Conservation (phyloP, 192 early-diverging fungal species). For the Coemansia sp. region DNA sequence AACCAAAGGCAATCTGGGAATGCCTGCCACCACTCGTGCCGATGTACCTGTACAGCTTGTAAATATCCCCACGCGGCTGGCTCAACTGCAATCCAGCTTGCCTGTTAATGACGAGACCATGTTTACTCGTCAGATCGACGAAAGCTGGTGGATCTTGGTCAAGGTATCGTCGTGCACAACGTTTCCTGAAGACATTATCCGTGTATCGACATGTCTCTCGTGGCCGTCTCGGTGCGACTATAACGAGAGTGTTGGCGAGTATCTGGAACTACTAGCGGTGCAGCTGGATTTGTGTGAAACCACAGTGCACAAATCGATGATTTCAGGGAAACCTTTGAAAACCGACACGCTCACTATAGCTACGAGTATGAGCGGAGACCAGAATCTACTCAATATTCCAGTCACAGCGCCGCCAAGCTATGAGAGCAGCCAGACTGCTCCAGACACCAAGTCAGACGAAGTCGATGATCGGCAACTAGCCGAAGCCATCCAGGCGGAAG, state of each 20-base stretch:
- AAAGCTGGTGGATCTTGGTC: constrained; percentile 35
- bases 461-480: background rate
- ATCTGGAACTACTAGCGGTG: constrained; percentile 15
- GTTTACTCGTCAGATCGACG: constrained; percentile 34
- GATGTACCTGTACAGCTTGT: constrained; percentile 23
- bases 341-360: constrained; percentile 9
- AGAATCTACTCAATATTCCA: background rate
- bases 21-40: constrained; percentile 2
- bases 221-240: constrained; percentile 23
- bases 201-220: constrained; percentile 16
- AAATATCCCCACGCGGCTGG: constrained; percentile 28
- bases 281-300: constrained; percentile 33
- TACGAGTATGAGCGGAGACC: constrained; percentile 7
- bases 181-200: constrained; percentile 22
- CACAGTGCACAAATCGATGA: constrained; percentile 28
- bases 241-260: constrained; percentile 1
- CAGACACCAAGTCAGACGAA: background rate
- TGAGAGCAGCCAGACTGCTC: constrained; percentile 2
- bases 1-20: constrained; percentile 6
- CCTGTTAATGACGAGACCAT: constrained; percentile 33
- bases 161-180: constrained; percentile 26
- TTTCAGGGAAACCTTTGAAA: constrained; percentile 21
- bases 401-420: background rate
- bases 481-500: background rate
- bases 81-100: constrained; percentile 14